Evolutionary conservation across 164 flowering plant genomes (phyloP).

Genomic region (Amborella trichopoda): DNA sequence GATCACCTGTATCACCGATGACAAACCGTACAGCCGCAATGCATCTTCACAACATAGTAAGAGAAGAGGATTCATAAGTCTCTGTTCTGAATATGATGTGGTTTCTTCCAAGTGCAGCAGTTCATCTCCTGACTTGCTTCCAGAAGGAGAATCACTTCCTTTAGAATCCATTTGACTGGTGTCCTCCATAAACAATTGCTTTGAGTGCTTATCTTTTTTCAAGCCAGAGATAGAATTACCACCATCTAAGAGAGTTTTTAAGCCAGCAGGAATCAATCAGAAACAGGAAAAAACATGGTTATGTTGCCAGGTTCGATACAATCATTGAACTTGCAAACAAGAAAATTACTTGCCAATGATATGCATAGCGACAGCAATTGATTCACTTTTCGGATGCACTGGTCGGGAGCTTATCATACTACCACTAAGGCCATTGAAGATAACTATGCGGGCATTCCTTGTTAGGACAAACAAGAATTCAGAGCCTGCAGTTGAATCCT

Average conservation of each 20-base stretch:
- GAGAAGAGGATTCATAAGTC: constrained; percentile 26
- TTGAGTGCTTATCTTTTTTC: constrained; percentile 16
- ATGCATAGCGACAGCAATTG: constrained; percentile 54
- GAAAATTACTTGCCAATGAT: constrained; percentile 56
- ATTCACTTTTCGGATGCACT: constrained; percentile 32
- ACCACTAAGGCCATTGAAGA: constrained; percentile 39
- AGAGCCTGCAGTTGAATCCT: constrained; percentile 17
- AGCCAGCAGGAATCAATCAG: background rate
- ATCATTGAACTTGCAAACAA: background rate
- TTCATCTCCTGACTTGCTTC: constrained; percentile 17
- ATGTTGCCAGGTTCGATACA: background rate
- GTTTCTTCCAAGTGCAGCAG: constrained; percentile 15
- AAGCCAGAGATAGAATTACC: constrained; percentile 10
- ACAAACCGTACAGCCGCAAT: constrained; percentile 37
- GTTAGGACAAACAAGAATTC: constrained; percentile 32
- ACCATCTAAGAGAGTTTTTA: constrained; percentile 36
- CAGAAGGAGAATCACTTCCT: constrained; percentile 10
- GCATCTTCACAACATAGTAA: constrained; percentile 66
- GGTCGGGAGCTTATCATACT: constrained; percentile 25
- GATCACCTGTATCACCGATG: constrained; percentile 52
- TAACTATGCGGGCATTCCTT: constrained; percentile 41
- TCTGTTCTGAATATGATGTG: constrained; percentile 10
- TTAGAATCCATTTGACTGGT: constrained; percentile 12
- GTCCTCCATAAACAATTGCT: constrained; percentile 17
- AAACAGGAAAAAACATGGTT: background rate